phyloP scores from a whole-genome alignment of 2,329 filamentous ascomycete species.

The Rhytidhysteron rufulum region DNA sequence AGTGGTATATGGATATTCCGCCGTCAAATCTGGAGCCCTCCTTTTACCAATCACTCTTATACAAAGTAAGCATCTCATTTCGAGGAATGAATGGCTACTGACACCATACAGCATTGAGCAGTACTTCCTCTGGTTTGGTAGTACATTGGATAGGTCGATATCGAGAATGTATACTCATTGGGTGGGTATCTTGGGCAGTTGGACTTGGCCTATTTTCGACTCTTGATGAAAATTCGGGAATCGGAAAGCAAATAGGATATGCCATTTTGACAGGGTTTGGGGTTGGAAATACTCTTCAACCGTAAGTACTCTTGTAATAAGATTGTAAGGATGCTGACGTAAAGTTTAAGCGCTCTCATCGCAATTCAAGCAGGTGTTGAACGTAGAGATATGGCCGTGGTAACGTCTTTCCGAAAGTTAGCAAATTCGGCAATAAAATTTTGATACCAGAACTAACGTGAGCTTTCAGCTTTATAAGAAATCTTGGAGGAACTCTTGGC shows the following conservation, averaged over 20 bases:
- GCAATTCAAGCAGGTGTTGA: slow-evolving; percentile 37
- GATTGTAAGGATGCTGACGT: neutral
- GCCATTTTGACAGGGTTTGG: slow-evolving; percentile 42
- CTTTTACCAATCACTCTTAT: slow-evolving; percentile 43
- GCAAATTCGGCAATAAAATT: neutral
- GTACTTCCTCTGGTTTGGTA: slow-evolving; percentile 46
- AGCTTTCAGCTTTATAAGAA: slow-evolving; percentile 34
- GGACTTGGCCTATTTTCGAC: slow-evolving; percentile 8
- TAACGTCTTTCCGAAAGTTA: slow-evolving; percentile 28
- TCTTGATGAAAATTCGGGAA: slow-evolving; percentile 22
- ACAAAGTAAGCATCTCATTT: slow-evolving; percentile 46
- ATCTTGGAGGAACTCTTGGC: slow-evolving; percentile 39
- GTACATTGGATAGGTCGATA: slow-evolving; percentile 44
- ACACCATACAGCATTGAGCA: slow-evolving; percentile 3
- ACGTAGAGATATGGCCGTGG: slow-evolving; percentile 38
- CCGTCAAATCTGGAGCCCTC: slow-evolving; percentile 42
- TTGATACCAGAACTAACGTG: neutral
- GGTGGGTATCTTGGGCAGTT: slow-evolving; percentile 6
- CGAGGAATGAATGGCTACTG: neutral
- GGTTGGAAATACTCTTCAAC: slow-evolving; percentile 7
- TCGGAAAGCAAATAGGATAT: slow-evolving; percentile 55
- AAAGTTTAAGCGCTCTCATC: slow-evolving; percentile 1
- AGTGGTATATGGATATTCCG: slow-evolving; percentile 36
- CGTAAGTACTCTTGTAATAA: neutral
- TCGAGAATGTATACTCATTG: slow-evolving; percentile 41